Conservation (phyloP, 257 asterid genomes). For the Solanum pennellii region DNA sequence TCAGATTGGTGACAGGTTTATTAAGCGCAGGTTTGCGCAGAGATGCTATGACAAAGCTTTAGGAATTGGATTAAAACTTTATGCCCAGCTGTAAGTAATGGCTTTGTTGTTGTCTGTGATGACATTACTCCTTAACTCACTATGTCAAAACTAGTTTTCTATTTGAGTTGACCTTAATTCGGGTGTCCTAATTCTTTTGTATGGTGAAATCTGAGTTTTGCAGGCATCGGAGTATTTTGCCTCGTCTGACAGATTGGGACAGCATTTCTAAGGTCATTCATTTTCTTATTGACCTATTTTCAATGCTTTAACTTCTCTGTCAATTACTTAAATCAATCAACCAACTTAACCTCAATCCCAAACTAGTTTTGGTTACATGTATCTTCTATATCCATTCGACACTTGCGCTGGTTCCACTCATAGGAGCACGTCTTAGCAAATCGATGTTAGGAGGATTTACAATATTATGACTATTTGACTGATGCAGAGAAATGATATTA, state of each 20-base stretch:
- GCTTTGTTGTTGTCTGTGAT: neutral
- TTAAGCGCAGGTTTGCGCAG: slow-evolving; percentile 61
- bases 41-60: slow-evolving; percentile 61
- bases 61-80: slow-evolving; percentile 63
- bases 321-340: neutral
- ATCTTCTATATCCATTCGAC: neutral
- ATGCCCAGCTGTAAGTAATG: slow-evolving; percentile 52
- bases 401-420: neutral
- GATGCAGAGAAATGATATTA: neutral
- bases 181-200: neutral
- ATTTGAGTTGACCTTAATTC: neutral
- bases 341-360: neutral
- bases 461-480: neutral
- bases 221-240: slow-evolving; percentile 59
- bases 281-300: neutral
- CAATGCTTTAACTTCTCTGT: neutral
- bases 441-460: neutral
- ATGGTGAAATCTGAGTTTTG: slow-evolving; percentile 11
- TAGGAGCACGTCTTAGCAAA: neutral
- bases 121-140: neutral
- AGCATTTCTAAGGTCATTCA: slow-evolving; percentile 53
- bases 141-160: neutral
- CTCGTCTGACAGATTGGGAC: slow-evolving; percentile 86
- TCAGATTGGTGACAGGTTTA: slow-evolving; percentile 84
- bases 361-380: neutral